Evolutionary conservation across 164 flowering plant genomes (phyloP).

Genomic region (Malania oleifera): DNA sequence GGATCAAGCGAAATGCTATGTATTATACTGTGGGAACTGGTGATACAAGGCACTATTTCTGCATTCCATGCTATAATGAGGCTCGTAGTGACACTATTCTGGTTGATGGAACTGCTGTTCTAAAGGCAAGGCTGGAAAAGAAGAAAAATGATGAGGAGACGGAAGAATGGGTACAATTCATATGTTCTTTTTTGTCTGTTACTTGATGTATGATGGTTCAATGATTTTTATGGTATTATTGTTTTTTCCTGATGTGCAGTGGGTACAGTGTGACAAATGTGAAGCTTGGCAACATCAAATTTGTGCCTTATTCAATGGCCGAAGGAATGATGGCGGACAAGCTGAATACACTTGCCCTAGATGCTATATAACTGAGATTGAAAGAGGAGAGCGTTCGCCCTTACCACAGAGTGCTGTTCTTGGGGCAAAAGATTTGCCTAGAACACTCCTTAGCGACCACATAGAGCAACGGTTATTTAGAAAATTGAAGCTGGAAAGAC

Average conservation of each 20-base stretch:
- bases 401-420: constrained; percentile 98
- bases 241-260: too few species aligned
- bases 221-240: not conserved
- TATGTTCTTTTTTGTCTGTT: not conserved
- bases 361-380: constrained; percentile 81
- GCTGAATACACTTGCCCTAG: constrained; percentile 99
- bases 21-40: constrained; percentile 81
- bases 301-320: constrained; percentile 94
- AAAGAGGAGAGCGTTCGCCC: constrained; percentile 81
- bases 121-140: constrained; percentile 74
- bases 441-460: constrained; percentile 91
- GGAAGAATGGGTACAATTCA: constrained; percentile 81
- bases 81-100: constrained; percentile 75
- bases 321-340: constrained; percentile 96
- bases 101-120: constrained; percentile 66
- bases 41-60: constrained; percentile 88
- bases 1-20: constrained; percentile 89
- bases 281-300: constrained; percentile 99
- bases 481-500: constrained; percentile 76
- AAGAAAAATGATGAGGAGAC: constrained; percentile 97
- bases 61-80: constrained; percentile 92
- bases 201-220: not conserved
- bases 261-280: constrained; percentile 99
- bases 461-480: constrained; percentile 75
- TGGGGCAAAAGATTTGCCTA: constrained; percentile 98